Conservation (phyloP, 2,329 filamentous ascomycete genomes). For the Scytalidium sp. region DNA sequence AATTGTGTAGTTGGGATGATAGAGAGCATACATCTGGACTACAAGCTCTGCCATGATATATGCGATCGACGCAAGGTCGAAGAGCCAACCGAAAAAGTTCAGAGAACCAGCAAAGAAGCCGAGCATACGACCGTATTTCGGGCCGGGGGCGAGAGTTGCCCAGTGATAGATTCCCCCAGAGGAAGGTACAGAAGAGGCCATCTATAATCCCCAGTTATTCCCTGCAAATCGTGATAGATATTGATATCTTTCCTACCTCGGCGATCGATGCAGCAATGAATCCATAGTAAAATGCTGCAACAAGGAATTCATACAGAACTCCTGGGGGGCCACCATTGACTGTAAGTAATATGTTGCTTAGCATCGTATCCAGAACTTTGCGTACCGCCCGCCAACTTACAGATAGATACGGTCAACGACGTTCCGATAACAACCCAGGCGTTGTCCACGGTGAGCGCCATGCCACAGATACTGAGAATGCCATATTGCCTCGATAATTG, state of each 20-base stretch:
- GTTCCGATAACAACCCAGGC: not conserved
- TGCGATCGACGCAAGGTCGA: constrained; percentile 29
- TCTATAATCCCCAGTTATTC: not conserved
- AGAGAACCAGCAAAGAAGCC: constrained; percentile 45
- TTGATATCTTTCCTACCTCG: constrained; percentile 34
- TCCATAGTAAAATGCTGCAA: constrained; percentile 39
- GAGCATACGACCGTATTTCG: constrained; percentile 32
- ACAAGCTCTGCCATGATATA: not conserved
- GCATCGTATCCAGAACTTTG: not conserved
- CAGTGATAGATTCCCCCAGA: constrained; percentile 41
- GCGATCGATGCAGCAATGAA: constrained; percentile 43
- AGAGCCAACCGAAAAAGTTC: constrained; percentile 49
- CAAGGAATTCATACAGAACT: constrained; percentile 53
- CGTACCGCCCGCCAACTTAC: not conserved
- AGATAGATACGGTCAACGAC: not conserved
- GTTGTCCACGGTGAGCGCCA: not conserved
- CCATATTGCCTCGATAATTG: not conserved
- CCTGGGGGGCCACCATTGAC: constrained; percentile 55
- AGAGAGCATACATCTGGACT: constrained; percentile 22
- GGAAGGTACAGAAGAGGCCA: constrained; percentile 34
- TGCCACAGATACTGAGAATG: constrained; percentile 1
- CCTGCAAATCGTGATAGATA: no score
- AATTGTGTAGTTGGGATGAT: constrained; percentile 37
- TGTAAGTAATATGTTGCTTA: not conserved
- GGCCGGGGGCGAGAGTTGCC: constrained; percentile 44